A percentile compares a stretch with the other conserved stretches of the same genome.
These are phyloP conservation scores for Colletotrichum tamarilloi DNA, from an alignment of 2,329 filamentous ascomycete genomes.

Conservation along the genomic window DNA sequence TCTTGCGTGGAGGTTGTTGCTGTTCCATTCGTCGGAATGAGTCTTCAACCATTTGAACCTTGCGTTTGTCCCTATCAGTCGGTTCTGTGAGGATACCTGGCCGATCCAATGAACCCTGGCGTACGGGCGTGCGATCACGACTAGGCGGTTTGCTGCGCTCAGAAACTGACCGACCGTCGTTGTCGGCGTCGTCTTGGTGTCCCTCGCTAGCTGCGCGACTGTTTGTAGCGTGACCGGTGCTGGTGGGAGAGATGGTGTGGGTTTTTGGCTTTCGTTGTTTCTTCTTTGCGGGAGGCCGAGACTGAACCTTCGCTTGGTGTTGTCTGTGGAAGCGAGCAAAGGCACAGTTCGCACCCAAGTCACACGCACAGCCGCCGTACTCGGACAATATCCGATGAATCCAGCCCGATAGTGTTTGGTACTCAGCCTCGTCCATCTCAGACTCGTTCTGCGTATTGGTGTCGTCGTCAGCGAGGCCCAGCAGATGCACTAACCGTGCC, in stretches of 20 bases:
- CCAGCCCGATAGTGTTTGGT: conserved; percentile 70
- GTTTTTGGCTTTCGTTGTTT: conserved; percentile 66
- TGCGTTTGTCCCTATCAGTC: conserved; percentile 75
- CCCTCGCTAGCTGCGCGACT: conserved; percentile 74
- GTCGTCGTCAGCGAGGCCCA: conserved; percentile 73
- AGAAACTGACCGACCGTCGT: conserved; percentile 62
- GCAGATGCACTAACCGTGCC: conserved; percentile 65
- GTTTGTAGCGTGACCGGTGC: conserved; percentile 70
- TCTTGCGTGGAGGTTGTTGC: conserved; percentile 66
- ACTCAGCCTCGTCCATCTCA: conserved; percentile 69
- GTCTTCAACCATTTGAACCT: conserved; percentile 74
- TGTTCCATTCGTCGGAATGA: conserved; percentile 72
- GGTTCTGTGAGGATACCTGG: conserved; percentile 71
- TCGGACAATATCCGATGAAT: conserved; percentile 78
- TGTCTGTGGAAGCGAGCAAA: conserved; percentile 72
- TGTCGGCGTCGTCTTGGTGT: conserved; percentile 65
- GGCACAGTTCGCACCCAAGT: conserved; percentile 70
- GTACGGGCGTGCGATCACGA: conserved; percentile 71
- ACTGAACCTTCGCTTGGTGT: conserved; percentile 60
- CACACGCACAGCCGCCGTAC: conserved; percentile 83
- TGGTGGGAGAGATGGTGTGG: conserved; percentile 69
- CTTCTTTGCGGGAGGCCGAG: conserved; percentile 56
- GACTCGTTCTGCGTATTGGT: conserved; percentile 58
- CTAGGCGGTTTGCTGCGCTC: conserved; percentile 73
- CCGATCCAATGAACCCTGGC: conserved; percentile 70